These are phyloP conservation scores for Hemileia vastatrix DNA, from an alignment of 1,284 basidiomycete genomes.

Conservation along the genomic window DNA sequence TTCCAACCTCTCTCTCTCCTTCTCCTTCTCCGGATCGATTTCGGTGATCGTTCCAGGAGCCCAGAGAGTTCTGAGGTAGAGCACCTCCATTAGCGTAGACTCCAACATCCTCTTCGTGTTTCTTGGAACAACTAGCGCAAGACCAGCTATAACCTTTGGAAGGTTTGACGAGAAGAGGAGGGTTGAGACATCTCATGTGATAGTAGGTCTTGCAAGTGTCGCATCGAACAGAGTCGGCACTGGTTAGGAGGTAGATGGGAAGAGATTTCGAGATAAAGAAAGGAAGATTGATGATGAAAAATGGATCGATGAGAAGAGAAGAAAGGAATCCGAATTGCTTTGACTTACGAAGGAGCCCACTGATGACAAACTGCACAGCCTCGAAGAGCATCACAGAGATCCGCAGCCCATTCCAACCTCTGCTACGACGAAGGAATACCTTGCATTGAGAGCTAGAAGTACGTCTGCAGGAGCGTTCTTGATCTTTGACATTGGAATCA, in stretches of 20 bases:
- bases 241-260: conserved; percentile 42
- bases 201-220: conserved; percentile 87
- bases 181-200: conserved; percentile 88
- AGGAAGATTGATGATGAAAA: conserved; percentile 12
- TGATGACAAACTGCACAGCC: conserved; percentile 73
- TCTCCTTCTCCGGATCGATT: conserved; percentile 28
- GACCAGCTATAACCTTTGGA: conserved; percentile 97
- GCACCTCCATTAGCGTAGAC: conserved; percentile 42
- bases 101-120: conserved; percentile 78
- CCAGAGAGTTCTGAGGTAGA: conserved; percentile 50
- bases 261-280: conserved; percentile 9
- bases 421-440: conserved; percentile 90
- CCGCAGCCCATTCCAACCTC: conserved; percentile 84
- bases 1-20: conserved; percentile 22
- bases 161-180: conserved; percentile 87
- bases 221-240: conserved; percentile 81
- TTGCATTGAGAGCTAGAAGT: conserved; percentile 52
- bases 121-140: conserved; percentile 79
- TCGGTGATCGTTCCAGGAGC: background rate
- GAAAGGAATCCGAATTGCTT: no score
- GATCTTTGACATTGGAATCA: conserved; percentile 74
- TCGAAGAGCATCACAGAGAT: conserved; percentile 76
- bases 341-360: conserved; percentile 76
- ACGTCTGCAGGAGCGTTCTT: conserved; percentile 55
- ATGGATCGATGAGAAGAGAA: conserved; percentile 17